Evolutionary conservation across 2,329 filamentous ascomycete species (phyloP), one percentile per base, ranked within the genome.

Genomic region (Diaporthe citri): DNA sequence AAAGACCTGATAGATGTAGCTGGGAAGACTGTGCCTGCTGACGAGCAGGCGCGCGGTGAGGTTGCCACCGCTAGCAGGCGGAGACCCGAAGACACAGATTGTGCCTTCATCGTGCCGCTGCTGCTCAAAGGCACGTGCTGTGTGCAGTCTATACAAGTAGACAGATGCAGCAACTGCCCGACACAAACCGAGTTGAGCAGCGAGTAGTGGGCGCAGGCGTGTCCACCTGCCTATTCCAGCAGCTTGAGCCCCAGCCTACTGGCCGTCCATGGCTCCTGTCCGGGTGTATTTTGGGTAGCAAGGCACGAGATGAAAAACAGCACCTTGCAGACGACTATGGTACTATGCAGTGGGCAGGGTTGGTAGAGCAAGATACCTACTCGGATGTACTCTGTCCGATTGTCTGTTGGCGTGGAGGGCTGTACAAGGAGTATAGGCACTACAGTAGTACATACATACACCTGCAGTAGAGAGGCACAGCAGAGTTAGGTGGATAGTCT

Each of bases 161-260:
- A 41, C 8, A 62, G n/a, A n/a, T 22, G 48, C 43, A 39, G 41
- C 43, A 67, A 17, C 46, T 31, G 64, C 46, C 64, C 64, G 64
- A 69, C 64, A 55, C 64, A 69, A 69, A 31, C 64, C 64, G 64
- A 67, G 48, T 48, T 7, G 22, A 36, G 28, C 43, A 67, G 62
- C 31, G 22, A 39, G 43, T n/a, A 28, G 62, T n/a, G 31, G 31
- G 43, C 25, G 48, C 62, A 51, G 28, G 28, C 46, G 13, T 39
- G 64, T 13, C 48, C 48, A 69, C 64, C 48, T 69, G 64, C 64
- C 64, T 69, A 17, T 55, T 55, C 36, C 48, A 69, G 48, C 48
- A 31, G 64, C n/a, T 41, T 22, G 25, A 55, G 34, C 41, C 34
- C 48, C 36, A 22, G 34, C 46, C 46, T 66, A 34, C 60, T 20